Evolutionary conservation across 306 rosid genomes (phyloP).

Genomic region (Inga leiocalycina): DNA sequence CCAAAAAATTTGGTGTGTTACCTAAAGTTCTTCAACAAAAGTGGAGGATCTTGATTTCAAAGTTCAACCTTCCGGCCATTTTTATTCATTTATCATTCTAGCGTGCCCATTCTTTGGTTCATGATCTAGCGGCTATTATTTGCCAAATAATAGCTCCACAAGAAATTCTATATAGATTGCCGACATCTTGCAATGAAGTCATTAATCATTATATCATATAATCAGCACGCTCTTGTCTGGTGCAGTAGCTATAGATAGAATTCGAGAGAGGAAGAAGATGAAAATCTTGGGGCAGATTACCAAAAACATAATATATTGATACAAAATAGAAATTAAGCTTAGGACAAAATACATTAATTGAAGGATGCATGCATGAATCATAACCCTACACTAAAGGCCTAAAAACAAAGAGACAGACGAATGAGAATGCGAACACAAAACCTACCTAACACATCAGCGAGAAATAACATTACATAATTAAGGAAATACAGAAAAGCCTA

Average conservation of each 20-base stretch:
- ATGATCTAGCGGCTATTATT: background rate
- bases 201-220: too few species aligned
- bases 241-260: background rate
- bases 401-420: background rate
- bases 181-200: background rate
- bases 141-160: background rate
- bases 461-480: background rate
- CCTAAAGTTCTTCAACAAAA: background rate
- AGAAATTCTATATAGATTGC: background rate
- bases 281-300: background rate
- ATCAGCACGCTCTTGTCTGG: background rate
- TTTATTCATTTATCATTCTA: background rate
- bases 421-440: background rate
- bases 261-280: background rate
- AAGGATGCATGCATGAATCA: constrained; percentile 28
- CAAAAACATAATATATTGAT: constrained; percentile 18
- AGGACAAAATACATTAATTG: background rate
- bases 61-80: background rate
- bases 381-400: background rate
- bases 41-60: background rate
- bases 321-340: background rate
- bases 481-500: background rate
- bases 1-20: background rate
- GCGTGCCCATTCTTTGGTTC: background rate
- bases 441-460: background rate